Evolutionary conservation across 2,329 filamentous ascomycete genomes (phyloP), one percentile per base, ranked within the genome.

Genomic region (Penicillium sp.): DNA sequence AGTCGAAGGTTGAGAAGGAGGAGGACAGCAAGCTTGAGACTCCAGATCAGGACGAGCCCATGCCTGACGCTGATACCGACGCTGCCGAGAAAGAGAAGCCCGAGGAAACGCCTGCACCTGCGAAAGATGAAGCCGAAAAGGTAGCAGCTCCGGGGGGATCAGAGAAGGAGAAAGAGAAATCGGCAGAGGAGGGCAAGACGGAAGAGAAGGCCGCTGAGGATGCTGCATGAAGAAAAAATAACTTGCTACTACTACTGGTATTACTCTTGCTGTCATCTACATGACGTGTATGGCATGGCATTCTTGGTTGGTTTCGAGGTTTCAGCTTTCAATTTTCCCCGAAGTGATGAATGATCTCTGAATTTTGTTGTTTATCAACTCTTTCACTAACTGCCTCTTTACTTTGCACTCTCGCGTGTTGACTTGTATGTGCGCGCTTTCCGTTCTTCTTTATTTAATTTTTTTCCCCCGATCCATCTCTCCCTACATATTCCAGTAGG

Each of bases 21-120:
- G 72, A 78, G 65, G 70, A 67, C 21, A 69, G 74, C 31, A 71
- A 76, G 65, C 64, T 65, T 7, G 56, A 52, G 19, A 51, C 48
- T 9, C 56, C 56, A 44, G 56, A 58, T 31, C 65, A 71, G 49
- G 74, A 74, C 13, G 75, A 78, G 62, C 70, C 73, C n/a, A 75
- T 75, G 74, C 67, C 71, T n/a, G 72, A 75, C 49, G 76, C 71
- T n/a, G 72, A 75, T 50, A 76, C 76, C 30, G 74, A 79, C 55
- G 70, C 75, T 52, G 77, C 81, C 44, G 75, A 75, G 47, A 76
- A 76, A 61, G 66, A 72, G 31, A 71, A 75, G 62, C 66, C 72
- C 52, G 49, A 70, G 23, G 69, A 70, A 15, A 67, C 70, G 58
- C 61, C 66, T 23, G 60, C 59, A 4, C 55, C 60, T 46, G 48